Conservation (phyloP, 495 filamentous ascomycete genomes). For the Trichoderma orchidacearum region DNA sequence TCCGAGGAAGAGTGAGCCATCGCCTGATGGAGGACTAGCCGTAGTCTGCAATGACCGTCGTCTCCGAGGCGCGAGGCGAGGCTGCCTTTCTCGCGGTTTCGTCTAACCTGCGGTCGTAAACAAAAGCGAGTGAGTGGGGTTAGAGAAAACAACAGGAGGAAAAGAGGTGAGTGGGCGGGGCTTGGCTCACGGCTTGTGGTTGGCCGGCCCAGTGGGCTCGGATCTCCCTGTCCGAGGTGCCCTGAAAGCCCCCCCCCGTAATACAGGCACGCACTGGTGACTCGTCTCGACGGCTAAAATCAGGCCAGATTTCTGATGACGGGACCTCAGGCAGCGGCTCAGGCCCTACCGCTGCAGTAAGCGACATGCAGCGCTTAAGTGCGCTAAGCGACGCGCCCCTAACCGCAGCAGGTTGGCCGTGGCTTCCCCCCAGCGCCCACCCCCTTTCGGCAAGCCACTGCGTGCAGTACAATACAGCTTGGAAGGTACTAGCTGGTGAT, state of each 20-base stretch:
- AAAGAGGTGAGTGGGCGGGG: background rate
- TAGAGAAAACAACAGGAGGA: background rate
- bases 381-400: background rate
- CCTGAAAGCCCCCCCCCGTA: no score
- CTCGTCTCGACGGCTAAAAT: background rate
- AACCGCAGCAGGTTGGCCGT: background rate
- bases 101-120: background rate
- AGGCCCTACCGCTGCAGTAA: background rate
- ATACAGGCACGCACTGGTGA: no score
- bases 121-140: background rate
- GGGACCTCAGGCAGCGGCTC: background rate
- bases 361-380: slow-evolving; percentile 1
- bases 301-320: background rate
- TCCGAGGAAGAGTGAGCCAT: background rate
- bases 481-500: no score
- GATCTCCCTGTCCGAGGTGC: no score
- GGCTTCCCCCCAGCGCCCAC: background rate
- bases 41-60: background rate
- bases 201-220: no score
- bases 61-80: background rate
- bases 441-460: no score
- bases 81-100: background rate
- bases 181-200: background rate
- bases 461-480: no score
- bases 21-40: background rate